These are phyloP conservation scores for Hypoxylon sp. DNA, from an alignment of 2,329 filamentous ascomycete species.

Conservation along the genomic window DNA sequence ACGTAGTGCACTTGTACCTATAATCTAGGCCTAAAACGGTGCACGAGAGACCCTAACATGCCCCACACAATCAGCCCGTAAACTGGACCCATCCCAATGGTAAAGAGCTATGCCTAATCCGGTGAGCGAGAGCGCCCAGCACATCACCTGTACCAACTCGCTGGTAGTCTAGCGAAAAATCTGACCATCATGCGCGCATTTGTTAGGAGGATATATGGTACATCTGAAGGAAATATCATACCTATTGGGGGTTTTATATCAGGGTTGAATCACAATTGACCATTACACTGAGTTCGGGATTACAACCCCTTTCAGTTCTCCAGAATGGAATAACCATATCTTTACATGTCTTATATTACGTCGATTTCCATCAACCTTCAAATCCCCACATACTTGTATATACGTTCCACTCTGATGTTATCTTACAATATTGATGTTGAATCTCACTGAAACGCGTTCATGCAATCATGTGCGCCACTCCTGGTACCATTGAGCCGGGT, in stretches of 20 bases:
- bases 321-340: not conserved
- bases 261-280: not conserved
- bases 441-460: not conserved
- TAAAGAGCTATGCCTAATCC: conserved; percentile 13
- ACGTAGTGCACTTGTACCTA: not conserved
- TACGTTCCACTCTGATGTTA: not conserved
- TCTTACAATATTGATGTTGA: not conserved
- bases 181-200: not conserved
- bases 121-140: conserved; percentile 16
- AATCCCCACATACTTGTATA: not conserved
- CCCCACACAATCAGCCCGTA: not conserved
- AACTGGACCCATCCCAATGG: not conserved
- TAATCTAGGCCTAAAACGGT: not conserved
- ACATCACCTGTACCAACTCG: not conserved
- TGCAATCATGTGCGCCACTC: conserved; percentile 3
- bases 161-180: not conserved
- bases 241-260: no score
- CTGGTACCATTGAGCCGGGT: not conserved
- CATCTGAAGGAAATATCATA: not conserved
- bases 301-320: not conserved
- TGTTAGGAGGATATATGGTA: not conserved
- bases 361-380: not conserved
- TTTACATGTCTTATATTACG: not conserved
- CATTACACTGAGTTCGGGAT: no score
- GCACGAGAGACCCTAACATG: not conserved